Evolutionary conservation across 1,284 basidiomycete genomes (phyloP), one percentile per base, ranked within the genome.

Genomic region (Melampsora americana): DNA sequence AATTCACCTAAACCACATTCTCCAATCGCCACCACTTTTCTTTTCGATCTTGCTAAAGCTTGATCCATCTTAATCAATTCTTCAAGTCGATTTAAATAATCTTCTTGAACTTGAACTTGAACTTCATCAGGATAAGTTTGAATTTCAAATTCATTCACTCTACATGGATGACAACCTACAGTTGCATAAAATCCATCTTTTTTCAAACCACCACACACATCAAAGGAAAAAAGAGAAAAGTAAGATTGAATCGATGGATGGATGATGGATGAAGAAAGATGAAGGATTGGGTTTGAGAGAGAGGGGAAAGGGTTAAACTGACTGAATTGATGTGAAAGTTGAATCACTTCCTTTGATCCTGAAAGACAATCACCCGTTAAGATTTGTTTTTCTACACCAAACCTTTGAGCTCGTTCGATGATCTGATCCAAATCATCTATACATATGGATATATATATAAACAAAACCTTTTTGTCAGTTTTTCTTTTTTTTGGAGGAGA

Each of bases 1-100:
- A n/a, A n/a, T n/a, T 42, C 23, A 28, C 60, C 60, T 48, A 95
- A 84, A 12, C 93, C 93, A 79, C 92, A 92, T 84, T 95, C 93
- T 20, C 93, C 93, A 1, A 95, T 84, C 0, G 91, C 91, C 9
- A 92, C 89, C 20, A 88, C 87, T 67, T 89, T 85, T 35, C 88
- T 6, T 26, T 28, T 28, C 9, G 32, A 30, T n/a, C 46, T 32
- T 42, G n/a, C 64, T 30, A 50, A 60, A 12, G 32, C 39, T 74
- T 60, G 64, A 66, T 74, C 71, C 14, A 44, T 23, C 28, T 61
- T 42, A 28, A 74, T 74, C 16, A 74, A 42, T 28, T 28, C 26
- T 32, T 74, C 71, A 5, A 74, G 53, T 67, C 39, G 30, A 42
- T 9, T 23, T 44, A 74, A 53, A 30, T 74, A 74, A 16, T n/a